Percentiles rank a stretch among this genome's conserved stretches.
phyloP scores from a whole-genome alignment of 2,329 filamentous ascomycete species.

The Alternaria hordeiaustralica region DNA sequence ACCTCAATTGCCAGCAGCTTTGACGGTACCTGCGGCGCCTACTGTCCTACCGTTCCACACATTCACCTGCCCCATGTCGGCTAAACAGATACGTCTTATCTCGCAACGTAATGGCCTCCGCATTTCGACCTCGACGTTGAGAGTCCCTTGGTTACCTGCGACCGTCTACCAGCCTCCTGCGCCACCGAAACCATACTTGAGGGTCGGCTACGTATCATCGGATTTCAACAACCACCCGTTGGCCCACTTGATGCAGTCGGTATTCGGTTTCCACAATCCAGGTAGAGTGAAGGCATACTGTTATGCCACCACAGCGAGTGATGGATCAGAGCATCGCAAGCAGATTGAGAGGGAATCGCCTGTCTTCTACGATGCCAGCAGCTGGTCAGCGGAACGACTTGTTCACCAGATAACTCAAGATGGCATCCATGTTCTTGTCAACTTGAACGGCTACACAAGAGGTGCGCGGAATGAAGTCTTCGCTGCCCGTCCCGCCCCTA shows the following conservation, averaged over 20 bases:
- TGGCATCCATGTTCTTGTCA: constrained; percentile 91
- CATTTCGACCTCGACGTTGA: constrained; percentile 88
- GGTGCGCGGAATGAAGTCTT: constrained; percentile 98
- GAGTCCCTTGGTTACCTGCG: constrained; percentile 81
- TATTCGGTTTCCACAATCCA: constrained; percentile 88
- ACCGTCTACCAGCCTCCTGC: constrained; percentile 84
- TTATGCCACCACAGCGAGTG: constrained; percentile 92
- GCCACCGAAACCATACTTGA: constrained; percentile 82
- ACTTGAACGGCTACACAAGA: constrained; percentile 96
- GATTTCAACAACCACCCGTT: constrained; percentile 99
- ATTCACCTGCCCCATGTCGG: constrained; percentile 91
- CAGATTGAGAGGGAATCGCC: constrained; percentile 95
- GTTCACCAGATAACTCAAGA: constrained; percentile 87
- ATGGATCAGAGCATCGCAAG: constrained; percentile 84
- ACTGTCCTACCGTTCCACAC: constrained; percentile 97
- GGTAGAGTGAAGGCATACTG: constrained; percentile 82
- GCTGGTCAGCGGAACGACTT: constrained; percentile 82
- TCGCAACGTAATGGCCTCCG: constrained; percentile 93
- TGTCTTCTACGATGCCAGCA: constrained; percentile 86
- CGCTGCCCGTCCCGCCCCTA: constrained; percentile 88
- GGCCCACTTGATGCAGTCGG: constrained; percentile 97
- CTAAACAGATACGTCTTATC: constrained; percentile 89
- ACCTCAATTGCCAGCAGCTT: constrained; percentile 72
- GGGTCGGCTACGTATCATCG: constrained; percentile 94
- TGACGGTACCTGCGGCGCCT: constrained; percentile 84